Evolutionary conservation across 2,329 filamentous ascomycete genomes (phyloP).

Genomic region (Penicillium glabrum): DNA sequence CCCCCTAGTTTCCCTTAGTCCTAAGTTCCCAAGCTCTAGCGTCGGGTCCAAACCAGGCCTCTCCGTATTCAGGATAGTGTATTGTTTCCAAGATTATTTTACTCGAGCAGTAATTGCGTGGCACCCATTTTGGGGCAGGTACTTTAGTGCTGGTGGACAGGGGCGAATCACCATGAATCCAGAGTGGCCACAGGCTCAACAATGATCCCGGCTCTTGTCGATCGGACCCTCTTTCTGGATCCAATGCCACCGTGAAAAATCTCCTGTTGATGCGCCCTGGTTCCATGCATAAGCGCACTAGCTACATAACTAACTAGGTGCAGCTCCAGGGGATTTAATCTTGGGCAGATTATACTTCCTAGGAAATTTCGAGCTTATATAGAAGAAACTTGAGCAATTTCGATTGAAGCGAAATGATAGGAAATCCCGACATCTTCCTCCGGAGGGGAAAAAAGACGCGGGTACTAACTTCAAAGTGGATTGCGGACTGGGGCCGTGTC

Average conservation of each 20-base stretch:
- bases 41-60: neutral
- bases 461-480: neutral
- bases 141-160: constrained; percentile 2
- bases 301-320: neutral
- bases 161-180: constrained; percentile 14
- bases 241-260: neutral
- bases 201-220: constrained; percentile 11
- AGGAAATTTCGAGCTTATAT: neutral
- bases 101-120: constrained; percentile 2
- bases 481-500: constrained; percentile 1
- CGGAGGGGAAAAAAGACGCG: neutral
- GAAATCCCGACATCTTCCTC: neutral
- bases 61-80: neutral
- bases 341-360: neutral
- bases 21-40: neutral
- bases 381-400: neutral
- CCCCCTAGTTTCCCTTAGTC: neutral
- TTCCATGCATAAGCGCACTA: constrained; percentile 2
- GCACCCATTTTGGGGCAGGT: neutral
- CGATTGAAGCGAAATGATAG: neutral
- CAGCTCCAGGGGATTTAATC: neutral
- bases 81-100: neutral
- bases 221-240: constrained; percentile 13
- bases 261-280: neutral
- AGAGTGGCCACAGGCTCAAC: constrained; percentile 6